Evolutionary conservation across 129 eudicot species (phyloP), one percentile per base, ranked within the genome.

Genomic region (Lactuca saligna): DNA sequence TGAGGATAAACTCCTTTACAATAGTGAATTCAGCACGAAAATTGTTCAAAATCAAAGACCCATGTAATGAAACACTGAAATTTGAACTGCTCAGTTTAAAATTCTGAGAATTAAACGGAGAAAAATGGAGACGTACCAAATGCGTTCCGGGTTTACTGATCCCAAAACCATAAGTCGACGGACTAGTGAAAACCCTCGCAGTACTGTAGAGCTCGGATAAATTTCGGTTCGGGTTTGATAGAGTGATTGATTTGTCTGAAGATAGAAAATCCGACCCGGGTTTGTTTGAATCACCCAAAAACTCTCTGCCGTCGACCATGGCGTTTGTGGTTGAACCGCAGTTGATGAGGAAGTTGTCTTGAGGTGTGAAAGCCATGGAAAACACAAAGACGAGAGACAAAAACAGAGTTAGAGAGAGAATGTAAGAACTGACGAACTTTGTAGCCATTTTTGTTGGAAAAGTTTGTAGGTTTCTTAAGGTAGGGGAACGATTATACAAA

Each of bases 121-220:
- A 86, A 66, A 92, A 92, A 80, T 92, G 96, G 38, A 92, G 55
- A 59, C 98, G 88, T 71, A 89, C 91, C 84, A 89, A 82, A 75
- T 86, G 95, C 59, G 81, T 84, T 46, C 98, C 98, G 16, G 66
- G 25, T 49, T 77, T 76, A 60, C 63, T 84, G 71, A 92, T 72
- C 4, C 10, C 66, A 66, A 92, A 92, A 4, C 11, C 51, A 44
- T 91, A 91, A 63, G 61, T 65, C 9, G 95, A 81, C 6, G 71
- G 65, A 37, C 69, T 63, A 14, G 78, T 77, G 77, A 88, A 93
- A 65, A 84, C 85, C 65, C 97, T 82, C 20, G 98, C 95, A 1
- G 95, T 76, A 17, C 33, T 53, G 81, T 91, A 86, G 64, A 91
- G 74, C 7, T 34, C 62, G 17, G 85, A 50, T 7, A 79, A 75